Conservation (phyloP, 176 grass and related monocot genomes). For the Urochloa ruziziensis region DNA sequence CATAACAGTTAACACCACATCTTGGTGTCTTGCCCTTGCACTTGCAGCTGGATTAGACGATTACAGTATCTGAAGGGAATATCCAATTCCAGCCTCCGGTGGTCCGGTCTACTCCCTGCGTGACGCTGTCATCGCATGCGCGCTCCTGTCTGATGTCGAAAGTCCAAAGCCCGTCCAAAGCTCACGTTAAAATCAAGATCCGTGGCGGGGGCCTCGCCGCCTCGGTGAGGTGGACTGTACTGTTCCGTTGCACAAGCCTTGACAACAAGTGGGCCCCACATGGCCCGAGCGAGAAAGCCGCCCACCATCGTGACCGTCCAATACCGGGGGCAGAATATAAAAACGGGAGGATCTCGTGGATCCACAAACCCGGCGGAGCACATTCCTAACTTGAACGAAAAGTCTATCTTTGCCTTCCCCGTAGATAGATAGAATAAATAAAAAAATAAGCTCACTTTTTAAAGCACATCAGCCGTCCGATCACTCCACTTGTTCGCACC, state of each 20-base stretch:
- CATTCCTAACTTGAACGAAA: background rate
- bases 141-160: background rate
- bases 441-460: background rate
- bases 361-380: conserved; percentile 8
- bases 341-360: conserved; percentile 4
- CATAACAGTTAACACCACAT: background rate
- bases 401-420: background rate
- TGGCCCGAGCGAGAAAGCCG: background rate
- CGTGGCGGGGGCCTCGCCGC: background rate
- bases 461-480: background rate
- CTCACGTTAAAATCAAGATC: background rate
- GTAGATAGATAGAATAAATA: background rate
- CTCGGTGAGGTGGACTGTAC: background rate
- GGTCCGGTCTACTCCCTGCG: too few relatives aligned
- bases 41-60: background rate
- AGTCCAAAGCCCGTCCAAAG: too few relatives aligned
- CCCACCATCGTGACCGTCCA: conserved; percentile 11
- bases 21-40: too few relatives aligned
- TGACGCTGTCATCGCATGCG: background rate
- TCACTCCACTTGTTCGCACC: background rate
- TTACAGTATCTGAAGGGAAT: background rate
- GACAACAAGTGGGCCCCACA: background rate
- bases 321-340: conserved; percentile 13
- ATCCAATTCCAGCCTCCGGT: background rate
- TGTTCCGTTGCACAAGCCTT: background rate